Percentiles rank a stretch among this genome's conserved stretches.
Evolutionary conservation across 805 yeast species (phyloP).

Genomic region (Ogataea glucozyma): DNA sequence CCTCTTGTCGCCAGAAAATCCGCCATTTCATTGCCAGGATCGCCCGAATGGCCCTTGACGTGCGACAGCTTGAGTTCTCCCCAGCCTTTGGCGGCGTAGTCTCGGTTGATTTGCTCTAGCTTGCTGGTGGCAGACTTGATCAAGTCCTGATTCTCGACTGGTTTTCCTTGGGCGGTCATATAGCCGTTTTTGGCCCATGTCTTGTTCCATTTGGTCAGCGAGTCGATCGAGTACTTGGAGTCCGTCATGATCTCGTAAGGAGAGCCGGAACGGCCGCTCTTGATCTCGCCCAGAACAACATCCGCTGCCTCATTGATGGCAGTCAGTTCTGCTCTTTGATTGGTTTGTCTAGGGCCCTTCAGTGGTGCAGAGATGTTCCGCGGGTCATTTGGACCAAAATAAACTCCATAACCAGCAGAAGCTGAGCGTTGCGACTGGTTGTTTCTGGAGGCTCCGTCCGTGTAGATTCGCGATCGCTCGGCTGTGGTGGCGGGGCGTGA

Average conservation of each 20-base stretch:
- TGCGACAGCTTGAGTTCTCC: constrained; percentile 50
- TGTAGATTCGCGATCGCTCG: constrained; percentile 43
- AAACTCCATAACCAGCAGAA: constrained; percentile 75
- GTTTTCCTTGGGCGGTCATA: constrained; percentile 42
- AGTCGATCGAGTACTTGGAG: constrained; percentile 63
- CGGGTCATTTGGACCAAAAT: constrained; percentile 55
- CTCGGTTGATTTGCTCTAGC: constrained; percentile 37
- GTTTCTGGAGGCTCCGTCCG: constrained; percentile 76
- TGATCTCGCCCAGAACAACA: constrained; percentile 38
- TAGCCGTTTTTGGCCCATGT: constrained; percentile 63
- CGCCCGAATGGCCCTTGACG: constrained; percentile 74
- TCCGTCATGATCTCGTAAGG: constrained; percentile 59
- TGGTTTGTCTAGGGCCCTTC: constrained; percentile 55
- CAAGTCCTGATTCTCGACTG: constrained; percentile 54
- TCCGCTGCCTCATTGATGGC: constrained; percentile 64
- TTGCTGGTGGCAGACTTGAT: constrained; percentile 38
- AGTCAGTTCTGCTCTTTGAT: constrained; percentile 76
- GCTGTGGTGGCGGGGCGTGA: background rate
- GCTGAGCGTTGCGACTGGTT: constrained; percentile 48
- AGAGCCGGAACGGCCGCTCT: constrained; percentile 16
- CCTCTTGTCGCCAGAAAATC: constrained; percentile 74
- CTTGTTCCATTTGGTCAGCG: constrained; percentile 56
- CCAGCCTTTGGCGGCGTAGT: constrained; percentile 37
- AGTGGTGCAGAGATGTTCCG: constrained; percentile 59
- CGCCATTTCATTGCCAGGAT: constrained; percentile 73